Evolutionary conservation across 768 basidiomycete genomes (phyloP).

Genomic region (Russula olivacea): DNA sequence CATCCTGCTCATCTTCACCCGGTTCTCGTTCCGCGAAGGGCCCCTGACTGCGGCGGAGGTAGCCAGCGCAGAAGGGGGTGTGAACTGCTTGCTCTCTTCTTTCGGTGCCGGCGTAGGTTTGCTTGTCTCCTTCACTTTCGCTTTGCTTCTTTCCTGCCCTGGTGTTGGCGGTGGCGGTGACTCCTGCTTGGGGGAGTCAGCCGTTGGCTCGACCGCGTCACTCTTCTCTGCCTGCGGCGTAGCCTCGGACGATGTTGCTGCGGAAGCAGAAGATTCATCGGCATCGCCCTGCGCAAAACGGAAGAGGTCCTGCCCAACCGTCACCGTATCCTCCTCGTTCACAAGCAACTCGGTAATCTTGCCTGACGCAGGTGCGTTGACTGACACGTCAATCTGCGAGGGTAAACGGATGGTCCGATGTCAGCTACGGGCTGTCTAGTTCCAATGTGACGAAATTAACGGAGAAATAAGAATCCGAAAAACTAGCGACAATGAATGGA

Average conservation of each 20-base stretch:
- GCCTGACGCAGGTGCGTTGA: conserved; percentile 87
- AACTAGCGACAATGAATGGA: neutral
- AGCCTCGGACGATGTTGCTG: conserved; percentile 23
- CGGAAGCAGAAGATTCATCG: conserved; percentile 21
- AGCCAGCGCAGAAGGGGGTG: conserved; percentile 9
- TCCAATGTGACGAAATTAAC: neutral
- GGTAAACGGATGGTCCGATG: neutral
- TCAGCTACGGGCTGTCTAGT: neutral
- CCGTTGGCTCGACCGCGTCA: conserved; percentile 34
- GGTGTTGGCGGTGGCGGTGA: conserved; percentile 41
- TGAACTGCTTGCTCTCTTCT: conserved; percentile 24
- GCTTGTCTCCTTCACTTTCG: conserved; percentile 34
- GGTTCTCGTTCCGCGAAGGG: conserved; percentile 70
- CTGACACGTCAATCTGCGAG: conserved; percentile 88
- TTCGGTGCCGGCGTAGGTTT: conserved; percentile 29
- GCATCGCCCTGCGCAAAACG: conserved; percentile 71
- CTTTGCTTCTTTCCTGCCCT: conserved; percentile 33
- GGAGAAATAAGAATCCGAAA: conserved; percentile 2
- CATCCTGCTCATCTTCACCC: conserved; percentile 99
- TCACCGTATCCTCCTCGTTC: conserved; percentile 89
- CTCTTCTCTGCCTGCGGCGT: conserved; percentile 28
- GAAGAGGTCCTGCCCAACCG: conserved; percentile 92
- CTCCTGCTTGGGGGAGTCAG: conserved; percentile 35
- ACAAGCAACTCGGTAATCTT: conserved; percentile 83
- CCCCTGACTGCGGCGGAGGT: conserved; percentile 37